phyloP scores from a whole-genome alignment of 257 asterid genomes.

The Asclepias syriaca region DNA sequence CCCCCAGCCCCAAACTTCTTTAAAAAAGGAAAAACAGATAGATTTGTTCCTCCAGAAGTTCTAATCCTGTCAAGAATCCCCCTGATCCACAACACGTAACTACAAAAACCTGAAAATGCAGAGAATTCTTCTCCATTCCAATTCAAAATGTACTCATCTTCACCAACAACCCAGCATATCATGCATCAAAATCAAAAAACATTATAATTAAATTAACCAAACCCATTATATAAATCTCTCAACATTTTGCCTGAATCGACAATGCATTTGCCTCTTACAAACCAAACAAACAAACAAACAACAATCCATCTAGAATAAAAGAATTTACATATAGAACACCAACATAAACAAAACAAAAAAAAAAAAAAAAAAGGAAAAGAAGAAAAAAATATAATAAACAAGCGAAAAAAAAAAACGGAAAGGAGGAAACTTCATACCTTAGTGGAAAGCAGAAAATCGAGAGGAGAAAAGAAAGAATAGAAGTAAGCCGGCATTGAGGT shows the following conservation, averaged over 20 bases:
- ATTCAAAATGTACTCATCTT: neutral
- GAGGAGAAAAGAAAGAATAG: constrained; percentile 30
- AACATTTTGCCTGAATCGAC: neutral
- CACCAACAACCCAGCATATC: neutral
- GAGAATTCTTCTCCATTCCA: neutral
- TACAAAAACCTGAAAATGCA: neutral
- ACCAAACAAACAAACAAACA: neutral
- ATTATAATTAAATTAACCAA: neutral
- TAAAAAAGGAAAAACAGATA: neutral
- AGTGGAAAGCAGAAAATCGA: constrained; percentile 8
- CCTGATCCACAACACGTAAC: neutral
- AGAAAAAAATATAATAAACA: neutral
- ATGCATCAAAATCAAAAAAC: neutral
- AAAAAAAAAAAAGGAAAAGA: neutral
- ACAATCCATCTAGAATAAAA: neutral
- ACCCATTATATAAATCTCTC: neutral
- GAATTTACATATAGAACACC: neutral
- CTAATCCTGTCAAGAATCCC: neutral
- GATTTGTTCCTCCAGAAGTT: neutral
- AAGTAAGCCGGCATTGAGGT: constrained; percentile 6
- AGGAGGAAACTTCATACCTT: constrained; percentile 28
- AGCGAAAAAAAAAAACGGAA: neutral
- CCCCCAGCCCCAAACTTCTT: neutral
- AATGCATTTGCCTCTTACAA: constrained; percentile 10
- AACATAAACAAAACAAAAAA: neutral